These are phyloP conservation scores for Jackrogersella minutella DNA, from an alignment of 495 filamentous ascomycete species.

Conservation along the genomic window DNA sequence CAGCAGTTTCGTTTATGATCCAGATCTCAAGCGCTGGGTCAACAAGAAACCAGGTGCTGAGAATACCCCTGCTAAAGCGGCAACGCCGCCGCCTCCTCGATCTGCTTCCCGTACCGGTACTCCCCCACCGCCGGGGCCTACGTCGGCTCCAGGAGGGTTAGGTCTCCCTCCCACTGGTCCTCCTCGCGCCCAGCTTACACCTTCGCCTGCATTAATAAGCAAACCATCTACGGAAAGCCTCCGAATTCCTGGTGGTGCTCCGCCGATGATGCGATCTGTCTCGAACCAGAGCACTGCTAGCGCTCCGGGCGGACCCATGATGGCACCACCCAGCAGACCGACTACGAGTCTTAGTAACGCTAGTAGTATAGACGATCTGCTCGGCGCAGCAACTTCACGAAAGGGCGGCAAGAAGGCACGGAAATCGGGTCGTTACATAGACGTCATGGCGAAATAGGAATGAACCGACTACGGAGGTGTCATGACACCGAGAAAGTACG, in stretches of 20 bases:
- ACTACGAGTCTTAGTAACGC: constrained; percentile 77
- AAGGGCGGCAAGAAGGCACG: constrained; percentile 76
- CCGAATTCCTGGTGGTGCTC: constrained; percentile 45
- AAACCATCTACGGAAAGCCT: constrained; percentile 42
- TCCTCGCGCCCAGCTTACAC: constrained; percentile 40
- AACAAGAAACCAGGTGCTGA: constrained; percentile 87
- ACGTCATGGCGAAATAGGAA: constrained; percentile 79
- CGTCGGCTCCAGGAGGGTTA: constrained; percentile 41
- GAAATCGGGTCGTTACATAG: constrained; percentile 85
- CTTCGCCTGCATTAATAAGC: constrained; percentile 35
- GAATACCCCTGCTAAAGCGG: constrained; percentile 54
- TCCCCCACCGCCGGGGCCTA: constrained; percentile 39
- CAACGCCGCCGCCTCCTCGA: constrained; percentile 61
- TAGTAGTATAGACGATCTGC: constrained; percentile 84
- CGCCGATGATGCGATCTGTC: constrained; percentile 55
- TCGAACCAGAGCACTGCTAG: constrained; percentile 51
- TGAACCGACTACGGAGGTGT: not conserved
- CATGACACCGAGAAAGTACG: not conserved
- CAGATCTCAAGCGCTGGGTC: constrained; percentile 94
- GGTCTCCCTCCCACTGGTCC: constrained; percentile 49
- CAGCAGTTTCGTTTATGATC: constrained; percentile 91
- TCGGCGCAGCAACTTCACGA: constrained; percentile 72
- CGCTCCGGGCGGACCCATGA: constrained; percentile 44
- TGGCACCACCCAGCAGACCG: constrained; percentile 61
- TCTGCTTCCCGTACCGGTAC: constrained; percentile 48